Conservation (phyloP, 179 eudicot species). For the Pouteria campechiana region DNA sequence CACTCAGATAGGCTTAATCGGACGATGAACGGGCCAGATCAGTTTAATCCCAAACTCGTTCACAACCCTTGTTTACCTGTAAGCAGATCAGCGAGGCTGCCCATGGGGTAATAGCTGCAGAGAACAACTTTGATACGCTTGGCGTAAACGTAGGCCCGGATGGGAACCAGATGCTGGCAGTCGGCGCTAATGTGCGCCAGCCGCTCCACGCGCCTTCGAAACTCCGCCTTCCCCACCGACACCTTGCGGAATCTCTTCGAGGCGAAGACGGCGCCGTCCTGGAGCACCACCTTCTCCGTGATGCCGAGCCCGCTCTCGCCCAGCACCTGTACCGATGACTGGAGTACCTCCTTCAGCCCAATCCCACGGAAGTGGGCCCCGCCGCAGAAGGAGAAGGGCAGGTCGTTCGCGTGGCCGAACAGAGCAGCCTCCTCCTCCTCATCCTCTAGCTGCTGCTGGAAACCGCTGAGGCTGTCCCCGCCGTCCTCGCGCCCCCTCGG, state of each 20-base stretch:
- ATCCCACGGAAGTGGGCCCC: conserved; percentile 9
- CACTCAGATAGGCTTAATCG: too few relatives aligned
- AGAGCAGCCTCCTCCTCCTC: too few relatives aligned
- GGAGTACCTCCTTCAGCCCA: conserved; percentile 20
- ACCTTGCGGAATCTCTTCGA: conserved; percentile 25
- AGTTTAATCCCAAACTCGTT: too few relatives aligned
- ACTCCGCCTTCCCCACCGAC: conserved; percentile 10
- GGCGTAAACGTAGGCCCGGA: conserved; percentile 17
- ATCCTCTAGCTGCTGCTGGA: too few relatives aligned
- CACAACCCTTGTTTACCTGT: conserved; percentile 20
- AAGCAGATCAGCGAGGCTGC: conserved; percentile 31
- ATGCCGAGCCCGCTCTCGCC: conserved; percentile 23
- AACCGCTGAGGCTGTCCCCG: too few relatives aligned
- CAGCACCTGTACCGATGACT: conserved; percentile 26
- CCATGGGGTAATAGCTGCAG: conserved; percentile 31
- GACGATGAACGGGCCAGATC: too few relatives aligned
- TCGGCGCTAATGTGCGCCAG: conserved; percentile 12
- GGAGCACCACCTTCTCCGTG: conserved; percentile 28
- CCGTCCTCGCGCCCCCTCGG: too few relatives aligned
- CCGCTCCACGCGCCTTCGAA: conserved; percentile 14
- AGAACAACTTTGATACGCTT: conserved; percentile 28
- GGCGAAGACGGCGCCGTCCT: conserved; percentile 8
- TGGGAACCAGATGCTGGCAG: conserved; percentile 19
- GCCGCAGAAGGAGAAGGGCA: conserved; percentile 8
- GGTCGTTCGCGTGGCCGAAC: conserved; percentile 24